Conservation (phyloP, 2,329 filamentous ascomycete genomes). For the Aureobasidium mangrovei region DNA sequence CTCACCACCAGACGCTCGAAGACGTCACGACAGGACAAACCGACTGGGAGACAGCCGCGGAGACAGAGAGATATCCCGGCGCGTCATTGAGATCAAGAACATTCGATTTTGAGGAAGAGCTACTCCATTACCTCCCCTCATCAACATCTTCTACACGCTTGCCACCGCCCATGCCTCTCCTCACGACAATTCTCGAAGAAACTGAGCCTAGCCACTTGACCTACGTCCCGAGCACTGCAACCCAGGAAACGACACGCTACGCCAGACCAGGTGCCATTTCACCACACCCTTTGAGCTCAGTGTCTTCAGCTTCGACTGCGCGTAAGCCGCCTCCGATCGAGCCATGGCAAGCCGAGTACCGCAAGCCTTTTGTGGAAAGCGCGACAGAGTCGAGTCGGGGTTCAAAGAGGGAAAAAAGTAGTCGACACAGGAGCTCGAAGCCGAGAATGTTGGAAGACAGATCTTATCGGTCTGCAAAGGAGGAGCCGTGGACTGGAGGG, state of each 20-base stretch:
- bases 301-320: background rate
- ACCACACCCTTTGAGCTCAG: conserved; percentile 11
- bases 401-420: background rate
- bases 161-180: background rate
- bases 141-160: background rate
- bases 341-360: background rate
- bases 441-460: background rate
- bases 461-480: background rate
- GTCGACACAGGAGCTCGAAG: background rate
- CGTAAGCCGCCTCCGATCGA: background rate
- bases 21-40: background rate
- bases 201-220: background rate
- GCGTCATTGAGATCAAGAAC: background rate
- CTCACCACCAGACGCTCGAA: background rate
- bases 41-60: background rate
- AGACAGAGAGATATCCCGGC: background rate
- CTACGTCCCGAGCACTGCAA: background rate
- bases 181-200: conserved; percentile 3
- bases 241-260: background rate
- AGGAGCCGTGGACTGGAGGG: background rate
- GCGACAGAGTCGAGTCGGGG: background rate
- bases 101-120: background rate
- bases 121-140: background rate
- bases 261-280: conserved; percentile 6
- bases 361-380: conserved; percentile 4